Conservation (phyloP, 768 basidiomycete genomes). For the Tubosaeta sp. region DNA sequence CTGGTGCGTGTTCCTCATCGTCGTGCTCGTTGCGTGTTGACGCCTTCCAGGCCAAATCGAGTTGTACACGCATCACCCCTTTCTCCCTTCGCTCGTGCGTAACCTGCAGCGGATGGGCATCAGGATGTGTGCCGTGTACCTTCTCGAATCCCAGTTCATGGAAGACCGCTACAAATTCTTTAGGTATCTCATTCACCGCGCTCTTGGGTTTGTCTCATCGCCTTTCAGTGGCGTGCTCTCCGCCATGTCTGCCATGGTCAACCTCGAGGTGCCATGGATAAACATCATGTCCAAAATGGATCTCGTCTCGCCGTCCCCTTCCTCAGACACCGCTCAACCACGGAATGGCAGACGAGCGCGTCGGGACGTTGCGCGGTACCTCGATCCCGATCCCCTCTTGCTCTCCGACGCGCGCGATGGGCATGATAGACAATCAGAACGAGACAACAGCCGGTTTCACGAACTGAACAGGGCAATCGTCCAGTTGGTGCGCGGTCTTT, state of each 20-base stretch:
- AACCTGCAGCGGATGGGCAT: conserved; percentile 72
- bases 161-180: conserved; percentile 99
- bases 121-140: conserved; percentile 83
- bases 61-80: conserved; percentile 96
- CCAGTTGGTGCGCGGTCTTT: conserved; percentile 61
- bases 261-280: conserved; percentile 94
- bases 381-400: conserved; percentile 92
- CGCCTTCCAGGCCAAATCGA: conserved; percentile 82
- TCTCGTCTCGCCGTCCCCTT: conserved; percentile 55
- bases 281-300: conserved; percentile 99
- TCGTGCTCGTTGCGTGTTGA: conserved; percentile 6
- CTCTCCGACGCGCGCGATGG: conserved; percentile 52
- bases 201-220: conserved; percentile 4
- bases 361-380: conserved; percentile 88
- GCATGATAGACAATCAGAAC: conserved; percentile 40
- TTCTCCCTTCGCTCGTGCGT: conserved; percentile 87
- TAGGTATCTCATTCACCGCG: conserved; percentile 45
- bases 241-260: conserved; percentile 99
- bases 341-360: conserved; percentile 69
- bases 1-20: conserved; percentile 47
- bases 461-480: conserved; percentile 93
- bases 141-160: conserved; percentile 99
- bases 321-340: conserved; percentile 42
- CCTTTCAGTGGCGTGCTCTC: conserved; percentile 79
- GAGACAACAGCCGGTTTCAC: conserved; percentile 84